These are phyloP conservation scores for Volvariella surrecta DNA, from an alignment of 1,284 basidiomycete species.

Conservation along the genomic window DNA sequence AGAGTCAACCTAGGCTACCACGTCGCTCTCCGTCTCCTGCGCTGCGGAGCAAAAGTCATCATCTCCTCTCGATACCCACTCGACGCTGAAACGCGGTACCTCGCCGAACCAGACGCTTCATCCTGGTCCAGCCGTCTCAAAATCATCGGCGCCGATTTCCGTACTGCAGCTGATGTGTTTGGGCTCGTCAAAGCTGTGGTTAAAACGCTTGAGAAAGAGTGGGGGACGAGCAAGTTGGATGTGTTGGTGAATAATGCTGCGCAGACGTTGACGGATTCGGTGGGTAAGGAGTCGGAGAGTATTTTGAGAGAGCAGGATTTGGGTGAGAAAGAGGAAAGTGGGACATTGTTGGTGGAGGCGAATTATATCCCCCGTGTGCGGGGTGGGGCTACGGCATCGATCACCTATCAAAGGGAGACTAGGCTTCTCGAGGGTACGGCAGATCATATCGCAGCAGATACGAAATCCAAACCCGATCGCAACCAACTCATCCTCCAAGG, in stretches of 20 bases:
- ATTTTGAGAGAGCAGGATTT: slow-evolving; percentile 11
- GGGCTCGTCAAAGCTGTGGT: slow-evolving; percentile 14
- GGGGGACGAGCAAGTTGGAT: slow-evolving; percentile 14
- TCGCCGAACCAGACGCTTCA: slow-evolving; percentile 16
- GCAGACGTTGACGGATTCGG: slow-evolving; percentile 21
- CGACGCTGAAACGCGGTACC: slow-evolving; percentile 20
- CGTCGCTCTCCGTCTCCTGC: slow-evolving; percentile 19
- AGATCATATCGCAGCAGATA: not conserved
- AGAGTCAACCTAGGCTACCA: slow-evolving; percentile 24
- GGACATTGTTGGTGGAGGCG: slow-evolving; percentile 1
- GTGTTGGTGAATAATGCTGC: slow-evolving; percentile 25
- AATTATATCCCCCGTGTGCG: slow-evolving; percentile 14
- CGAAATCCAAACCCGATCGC: not conserved
- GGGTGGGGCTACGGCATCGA: slow-evolving; percentile 10
- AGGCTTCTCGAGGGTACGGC: not conserved
- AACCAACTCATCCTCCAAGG: slow-evolving; percentile 4
- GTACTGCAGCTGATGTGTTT: slow-evolving; percentile 20
- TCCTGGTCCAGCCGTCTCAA: slow-evolving; percentile 16
- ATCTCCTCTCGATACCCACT: slow-evolving; percentile 21
- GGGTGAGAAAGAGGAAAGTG: not conserved
- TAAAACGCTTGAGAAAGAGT: slow-evolving; percentile 10
- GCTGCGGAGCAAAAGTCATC: slow-evolving; percentile 20
- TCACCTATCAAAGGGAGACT: not conserved
- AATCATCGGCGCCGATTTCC: slow-evolving; percentile 23
- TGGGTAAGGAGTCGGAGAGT: slow-evolving; percentile 16